phyloP scores from a whole-genome alignment of 805 yeast species.

The Maudiozyma saulgeensis region DNA sequence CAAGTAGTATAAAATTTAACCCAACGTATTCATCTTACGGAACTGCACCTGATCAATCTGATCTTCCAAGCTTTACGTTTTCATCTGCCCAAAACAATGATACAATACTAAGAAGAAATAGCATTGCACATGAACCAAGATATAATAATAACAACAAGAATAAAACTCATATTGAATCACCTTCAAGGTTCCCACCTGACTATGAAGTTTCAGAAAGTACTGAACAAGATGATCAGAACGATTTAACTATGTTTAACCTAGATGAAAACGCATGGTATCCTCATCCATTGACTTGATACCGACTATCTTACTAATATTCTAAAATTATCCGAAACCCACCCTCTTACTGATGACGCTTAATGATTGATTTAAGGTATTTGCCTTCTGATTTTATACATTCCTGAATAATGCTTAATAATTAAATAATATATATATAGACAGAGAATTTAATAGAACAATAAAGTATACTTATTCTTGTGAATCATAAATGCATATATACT shows the following conservation, averaged over 20 bases:
- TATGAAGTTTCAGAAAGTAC: too few species aligned
- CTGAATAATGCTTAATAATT: too few species aligned
- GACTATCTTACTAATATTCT: background rate
- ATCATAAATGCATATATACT: too few species aligned
- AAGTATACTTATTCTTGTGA: too few species aligned
- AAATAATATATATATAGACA: too few species aligned
- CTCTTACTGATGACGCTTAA: background rate
- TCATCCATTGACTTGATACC: slow-evolving; percentile 5
- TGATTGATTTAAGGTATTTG: background rate
- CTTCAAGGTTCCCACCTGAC: background rate
- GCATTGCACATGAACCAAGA: background rate
- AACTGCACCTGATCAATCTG: background rate
- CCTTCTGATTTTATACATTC: too few species aligned
- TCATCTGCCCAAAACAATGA: background rate
- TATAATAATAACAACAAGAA: background rate
- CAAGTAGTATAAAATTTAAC: background rate
- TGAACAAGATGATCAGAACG: slow-evolving; percentile 8
- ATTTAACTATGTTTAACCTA: slow-evolving; percentile 26
- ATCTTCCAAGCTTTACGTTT: background rate
- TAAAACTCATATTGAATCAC: background rate
- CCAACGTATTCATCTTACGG: background rate
- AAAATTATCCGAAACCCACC: too few species aligned
- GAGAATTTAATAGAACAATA: too few species aligned
- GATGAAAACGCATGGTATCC: slow-evolving; percentile 23
- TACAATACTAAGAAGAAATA: background rate